phyloP scores from a whole-genome alignment of 2,329 filamentous ascomycete genomes.

The Paecilomyces fulvus region DNA sequence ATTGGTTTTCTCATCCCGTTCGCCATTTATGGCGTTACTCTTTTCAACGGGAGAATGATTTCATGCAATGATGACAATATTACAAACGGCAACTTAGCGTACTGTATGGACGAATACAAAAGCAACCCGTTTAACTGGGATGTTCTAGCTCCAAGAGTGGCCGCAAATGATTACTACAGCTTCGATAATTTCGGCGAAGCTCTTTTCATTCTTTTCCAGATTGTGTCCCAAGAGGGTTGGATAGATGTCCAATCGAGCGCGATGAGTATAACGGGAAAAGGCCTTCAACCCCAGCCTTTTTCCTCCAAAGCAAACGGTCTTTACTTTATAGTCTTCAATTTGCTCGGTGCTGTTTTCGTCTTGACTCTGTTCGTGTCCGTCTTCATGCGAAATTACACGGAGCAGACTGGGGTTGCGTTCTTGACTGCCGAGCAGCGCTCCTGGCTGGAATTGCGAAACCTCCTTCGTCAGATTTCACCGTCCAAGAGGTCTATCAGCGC shows the following conservation, averaged over 20 bases:
- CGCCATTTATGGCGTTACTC: slow-evolving; percentile 87
- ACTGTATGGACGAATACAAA: slow-evolving; percentile 78
- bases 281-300: slow-evolving; percentile 62
- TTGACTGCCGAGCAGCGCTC: slow-evolving; percentile 92
- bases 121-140: slow-evolving; percentile 75
- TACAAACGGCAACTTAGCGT: slow-evolving; percentile 45
- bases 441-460: slow-evolving; percentile 89
- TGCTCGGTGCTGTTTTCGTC: slow-evolving; percentile 92
- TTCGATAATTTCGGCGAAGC: slow-evolving; percentile 95
- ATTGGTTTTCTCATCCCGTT: slow-evolving; percentile 92
- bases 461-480: slow-evolving; percentile 84
- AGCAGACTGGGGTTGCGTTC: slow-evolving; percentile 95
- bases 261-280: slow-evolving; percentile 70
- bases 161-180: slow-evolving; percentile 73
- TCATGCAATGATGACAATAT: slow-evolving; percentile 66
- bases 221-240: slow-evolving; percentile 98
- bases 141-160: slow-evolving; percentile 72
- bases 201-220: slow-evolving; percentile 94
- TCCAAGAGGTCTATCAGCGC: slow-evolving; percentile 84
- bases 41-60: slow-evolving; percentile 77
- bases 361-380: slow-evolving; percentile 96
- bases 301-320: slow-evolving; percentile 74
- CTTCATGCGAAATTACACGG: slow-evolving; percentile 99
- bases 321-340: slow-evolving; percentile 94
- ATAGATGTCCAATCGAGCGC: slow-evolving; percentile 80